Conservation (phyloP, 208 protist genomes). For the Trypanosomatidae sp. region DNA sequence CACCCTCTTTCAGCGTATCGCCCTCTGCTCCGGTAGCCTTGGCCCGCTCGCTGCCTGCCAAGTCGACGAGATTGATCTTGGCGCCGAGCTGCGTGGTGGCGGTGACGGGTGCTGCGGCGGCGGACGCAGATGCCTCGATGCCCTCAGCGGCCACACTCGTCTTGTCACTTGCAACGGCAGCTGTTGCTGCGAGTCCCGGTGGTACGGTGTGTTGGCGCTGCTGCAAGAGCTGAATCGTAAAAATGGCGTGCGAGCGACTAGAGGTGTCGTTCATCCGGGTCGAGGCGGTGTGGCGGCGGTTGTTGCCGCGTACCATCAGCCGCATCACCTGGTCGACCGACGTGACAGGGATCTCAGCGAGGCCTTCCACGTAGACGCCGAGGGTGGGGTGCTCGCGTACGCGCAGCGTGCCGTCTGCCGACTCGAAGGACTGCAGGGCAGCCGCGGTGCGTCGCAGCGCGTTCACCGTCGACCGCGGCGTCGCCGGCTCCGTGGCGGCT, state of each 20-base stretch:
- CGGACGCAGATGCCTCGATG: no score
- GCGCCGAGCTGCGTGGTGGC: conserved; percentile 68
- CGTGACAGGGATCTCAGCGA: no score
- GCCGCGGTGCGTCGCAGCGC: no score
- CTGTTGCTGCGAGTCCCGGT: no score
- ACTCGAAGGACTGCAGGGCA: no score
- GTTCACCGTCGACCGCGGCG: no score
- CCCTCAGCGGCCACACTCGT: no score
- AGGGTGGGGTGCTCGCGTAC: neutral
- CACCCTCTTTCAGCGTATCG: conserved; percentile 83
- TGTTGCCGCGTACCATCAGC: conserved; percentile 57
- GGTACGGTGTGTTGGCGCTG: no score
- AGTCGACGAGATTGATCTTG: conserved; percentile 90
- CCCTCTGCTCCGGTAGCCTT: conserved; percentile 83
- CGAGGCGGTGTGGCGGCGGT: conserved; percentile 39
- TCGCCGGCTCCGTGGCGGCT: no score
- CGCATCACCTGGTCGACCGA: conserved; percentile 24
- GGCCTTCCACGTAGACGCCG: no score
- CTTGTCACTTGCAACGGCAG: no score
- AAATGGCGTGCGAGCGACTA: conserved; percentile 65
- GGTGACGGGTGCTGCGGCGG: no score
- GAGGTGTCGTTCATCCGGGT: conserved; percentile 54
- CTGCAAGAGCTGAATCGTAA: conserved; percentile 50
- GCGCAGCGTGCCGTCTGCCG: conserved; percentile 44
- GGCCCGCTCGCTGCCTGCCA: conserved; percentile 93